Evolutionary conservation across 2,329 filamentous ascomycete genomes (phyloP), one percentile per base, ranked within the genome.

Genomic region (Colletotrichum abscissum): DNA sequence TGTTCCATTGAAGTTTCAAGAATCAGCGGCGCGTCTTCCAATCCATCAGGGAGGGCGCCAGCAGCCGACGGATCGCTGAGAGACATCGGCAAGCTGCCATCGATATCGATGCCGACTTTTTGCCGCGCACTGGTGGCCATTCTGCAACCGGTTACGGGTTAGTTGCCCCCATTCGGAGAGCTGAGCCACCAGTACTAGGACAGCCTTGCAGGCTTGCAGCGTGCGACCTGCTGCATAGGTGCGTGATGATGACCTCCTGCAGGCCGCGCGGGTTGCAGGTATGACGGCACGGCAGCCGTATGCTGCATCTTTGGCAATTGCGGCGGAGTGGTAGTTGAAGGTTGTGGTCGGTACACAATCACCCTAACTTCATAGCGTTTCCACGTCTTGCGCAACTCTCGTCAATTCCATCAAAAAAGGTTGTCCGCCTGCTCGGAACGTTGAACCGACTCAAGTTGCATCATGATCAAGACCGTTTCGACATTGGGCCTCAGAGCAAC

Each of bases 1-100:
- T 71, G 71, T 73, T 73, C 71, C 71, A 73, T 73, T 73, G 22
- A 71, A 71, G 71, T 73, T 73, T 73, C 71, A 71, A 66, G 67
- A 73, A 69, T n/a, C 56, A 66, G 60, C 59, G 35, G 59, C 59
- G 67, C 60, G 56, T 28, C 60, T 65, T 62, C 35, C 58, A 35
- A 6, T 42, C 67, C 55, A 60, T 46, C 56, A 56, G 38, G 28
- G 60, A 52, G 16, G 26, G 24, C 46, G 35, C 55, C 46, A 52
- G 60, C 54, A 66, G 67, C 70, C 67, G 70, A 59, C 33, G 66
- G 57, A 22, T 63, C 26, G 49, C 55, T 33, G 24, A 22, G 28
- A 24, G 28, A 26, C 38, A 63, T 68, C 59, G 69, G 58, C 68
- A 72, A 68, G 72, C 63, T 72, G 59, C 68, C 59, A 63, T 72